Conservation (phyloP, 2,329 filamentous ascomycete genomes). For the Colletotrichum tabaci region DNA sequence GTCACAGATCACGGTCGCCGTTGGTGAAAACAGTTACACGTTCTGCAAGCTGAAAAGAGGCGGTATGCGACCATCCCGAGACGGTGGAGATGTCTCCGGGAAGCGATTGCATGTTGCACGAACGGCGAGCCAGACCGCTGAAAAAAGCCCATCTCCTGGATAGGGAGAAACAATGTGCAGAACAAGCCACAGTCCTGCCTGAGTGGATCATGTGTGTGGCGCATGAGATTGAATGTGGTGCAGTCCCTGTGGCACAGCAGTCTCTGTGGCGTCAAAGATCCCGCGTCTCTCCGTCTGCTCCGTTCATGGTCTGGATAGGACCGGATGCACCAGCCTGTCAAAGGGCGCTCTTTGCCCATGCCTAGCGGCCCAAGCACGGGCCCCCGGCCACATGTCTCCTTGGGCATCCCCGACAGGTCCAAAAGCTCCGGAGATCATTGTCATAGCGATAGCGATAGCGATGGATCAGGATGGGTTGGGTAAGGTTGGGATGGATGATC, state of each 20-base stretch:
- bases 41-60: background rate
- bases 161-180: too few relatives aligned
- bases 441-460: background rate
- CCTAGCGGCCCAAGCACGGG: background rate
- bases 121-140: background rate
- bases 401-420: slow-evolving; percentile 12
- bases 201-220: background rate
- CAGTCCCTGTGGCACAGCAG: too few relatives aligned
- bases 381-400: slow-evolving; percentile 18
- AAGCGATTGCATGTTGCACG: background rate
- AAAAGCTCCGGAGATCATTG: background rate
- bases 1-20: background rate
- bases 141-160: too few relatives aligned
- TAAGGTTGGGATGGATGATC: too few relatives aligned
- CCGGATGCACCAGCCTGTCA: slow-evolving; percentile 14
- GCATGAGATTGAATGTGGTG: too few relatives aligned
- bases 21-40: background rate
- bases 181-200: too few relatives aligned
- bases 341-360: background rate
- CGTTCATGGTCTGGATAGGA: background rate
- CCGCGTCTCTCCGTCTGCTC: background rate
- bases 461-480: slow-evolving; percentile 6
- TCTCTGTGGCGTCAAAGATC: background rate
- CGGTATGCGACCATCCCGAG: background rate
- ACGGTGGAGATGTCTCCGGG: background rate